phyloP scores from a whole-genome alignment of 305 asterid genomes.

The Euphrasia arctica region DNA sequence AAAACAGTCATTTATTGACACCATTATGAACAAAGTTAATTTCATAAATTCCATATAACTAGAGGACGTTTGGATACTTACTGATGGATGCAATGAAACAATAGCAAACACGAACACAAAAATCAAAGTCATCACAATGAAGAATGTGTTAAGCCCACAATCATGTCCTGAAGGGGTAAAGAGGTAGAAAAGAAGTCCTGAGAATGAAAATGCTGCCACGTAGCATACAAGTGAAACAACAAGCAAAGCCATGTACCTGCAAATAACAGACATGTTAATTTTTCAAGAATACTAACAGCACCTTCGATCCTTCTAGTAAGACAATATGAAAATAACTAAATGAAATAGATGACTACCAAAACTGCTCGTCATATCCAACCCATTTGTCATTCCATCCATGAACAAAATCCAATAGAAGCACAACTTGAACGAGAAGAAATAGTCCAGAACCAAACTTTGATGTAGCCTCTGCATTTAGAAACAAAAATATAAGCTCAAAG shows the following conservation, averaged over 20 bases:
- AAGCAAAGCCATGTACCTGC: constrained; percentile 81
- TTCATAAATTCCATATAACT: constrained; percentile 7
- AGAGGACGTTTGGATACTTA: constrained; percentile 34
- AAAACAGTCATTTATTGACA: background rate
- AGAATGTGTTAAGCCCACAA: constrained; percentile 86
- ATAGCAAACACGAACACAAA: constrained; percentile 60
- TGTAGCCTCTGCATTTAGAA: constrained; percentile 55
- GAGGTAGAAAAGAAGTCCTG: constrained; percentile 74
- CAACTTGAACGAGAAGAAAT: constrained; percentile 86
- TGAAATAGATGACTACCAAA: constrained; percentile 49
- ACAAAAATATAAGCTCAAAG: constrained; percentile 23
- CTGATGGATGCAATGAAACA: constrained; percentile 73
- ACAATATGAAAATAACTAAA: constrained; percentile 2
- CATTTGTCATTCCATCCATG: constrained; percentile 88
- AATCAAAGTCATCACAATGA: constrained; percentile 60
- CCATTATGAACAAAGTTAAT: background rate
- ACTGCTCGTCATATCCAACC: constrained; percentile 85
- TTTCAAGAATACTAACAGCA: constrained; percentile 3
- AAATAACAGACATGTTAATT: constrained; percentile 22
- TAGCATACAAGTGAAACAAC: constrained; percentile 75
- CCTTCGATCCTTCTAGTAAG: background rate
- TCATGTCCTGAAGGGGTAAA: constrained; percentile 81
- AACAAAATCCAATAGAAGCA: constrained; percentile 75
- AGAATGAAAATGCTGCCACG: constrained; percentile 58
- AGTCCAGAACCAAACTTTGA: constrained; percentile 87